Percentiles rank a stretch among this genome's conserved stretches.
phyloP scores from a whole-genome alignment of 2,329 filamentous ascomycete genomes.

The Ceratocystis papillata region DNA sequence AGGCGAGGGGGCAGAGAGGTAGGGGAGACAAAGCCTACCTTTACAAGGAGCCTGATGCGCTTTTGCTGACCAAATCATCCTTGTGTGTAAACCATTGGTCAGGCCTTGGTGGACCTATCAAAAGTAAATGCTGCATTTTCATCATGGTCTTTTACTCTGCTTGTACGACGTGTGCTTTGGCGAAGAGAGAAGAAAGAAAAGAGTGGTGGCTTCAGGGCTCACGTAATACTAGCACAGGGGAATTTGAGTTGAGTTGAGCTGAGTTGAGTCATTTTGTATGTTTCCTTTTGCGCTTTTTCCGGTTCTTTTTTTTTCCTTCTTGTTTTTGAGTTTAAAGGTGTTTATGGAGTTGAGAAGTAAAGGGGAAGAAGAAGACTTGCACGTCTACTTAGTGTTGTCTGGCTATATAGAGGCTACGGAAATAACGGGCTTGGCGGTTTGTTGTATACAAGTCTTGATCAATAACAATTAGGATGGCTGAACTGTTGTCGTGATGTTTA shows the following conservation, averaged over 20 bases:
- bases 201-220: neutral
- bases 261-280: neutral
- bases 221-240: neutral
- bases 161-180: neutral
- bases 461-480: neutral
- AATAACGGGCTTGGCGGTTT: neutral
- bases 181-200: neutral
- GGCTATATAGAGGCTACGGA: neutral
- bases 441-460: neutral
- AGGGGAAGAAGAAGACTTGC: neutral
- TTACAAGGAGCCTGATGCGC: neutral
- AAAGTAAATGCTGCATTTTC: neutral
- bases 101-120: neutral
- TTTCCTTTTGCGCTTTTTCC: neutral
- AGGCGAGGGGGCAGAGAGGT: neutral
- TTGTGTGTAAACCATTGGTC: neutral
- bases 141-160: neutral
- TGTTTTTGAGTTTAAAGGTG: conserved; percentile 4
- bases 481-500: neutral
- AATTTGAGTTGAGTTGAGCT: neutral
- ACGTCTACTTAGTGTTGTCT: neutral
- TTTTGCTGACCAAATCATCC: neutral
- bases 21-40: neutral
- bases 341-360: conserved; percentile 7
- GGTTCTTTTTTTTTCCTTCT: neutral